Base-by-base conservation (phyloP, 257 asterid species). In the Eustoma russellianum region DNA sequence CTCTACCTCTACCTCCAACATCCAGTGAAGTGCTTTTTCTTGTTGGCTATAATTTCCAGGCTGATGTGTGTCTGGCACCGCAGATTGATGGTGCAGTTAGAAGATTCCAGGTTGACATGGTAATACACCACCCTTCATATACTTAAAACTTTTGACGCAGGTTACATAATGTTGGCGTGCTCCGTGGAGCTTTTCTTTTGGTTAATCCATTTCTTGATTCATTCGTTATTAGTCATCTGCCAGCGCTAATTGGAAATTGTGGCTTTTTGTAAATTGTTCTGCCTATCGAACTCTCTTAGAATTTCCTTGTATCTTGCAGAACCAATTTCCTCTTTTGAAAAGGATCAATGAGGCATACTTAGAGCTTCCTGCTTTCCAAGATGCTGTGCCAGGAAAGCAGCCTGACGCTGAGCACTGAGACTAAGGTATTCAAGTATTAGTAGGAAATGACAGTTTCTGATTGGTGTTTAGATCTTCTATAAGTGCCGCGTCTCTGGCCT, bases 21-120 rank as follows among this genome's bases (percentile, higher is more conserved):
- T 24, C 2, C 30, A 24, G 30, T 24, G 30, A 24, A 24, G 2
- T 24, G 30, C 3, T 50, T 61, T 59, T 19, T 65, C 66, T 49
- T 38, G 41, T 16, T 54, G 44, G 11, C 16, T 4, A 40, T 17
- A 2, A 55, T 41, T 54, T 73, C 60, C 86, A 82, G 95, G 95
- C 84, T 65, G 95, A 85, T 75, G 38, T 79, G 57, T 85, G 74
- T 74, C 66, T 85, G 76, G 89, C 86, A 30, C 95, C 95, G 56
- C 93, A 85, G 74, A 78, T 85, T 59, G 83, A 79, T 46, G 81
- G 67, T 18, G 79, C 81, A 17, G 55, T 77, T 63, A 64, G 48
- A 64, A 78, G 78, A 56, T 82, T 85, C 78, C 62, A 58, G 41
- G 33, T 85, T 60, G 86, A 82, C 75, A 75, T 79, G 83, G 83